Evolutionary conservation across 164 flowering plant species (phyloP).

Genomic region (Nymphaea colorata): DNA sequence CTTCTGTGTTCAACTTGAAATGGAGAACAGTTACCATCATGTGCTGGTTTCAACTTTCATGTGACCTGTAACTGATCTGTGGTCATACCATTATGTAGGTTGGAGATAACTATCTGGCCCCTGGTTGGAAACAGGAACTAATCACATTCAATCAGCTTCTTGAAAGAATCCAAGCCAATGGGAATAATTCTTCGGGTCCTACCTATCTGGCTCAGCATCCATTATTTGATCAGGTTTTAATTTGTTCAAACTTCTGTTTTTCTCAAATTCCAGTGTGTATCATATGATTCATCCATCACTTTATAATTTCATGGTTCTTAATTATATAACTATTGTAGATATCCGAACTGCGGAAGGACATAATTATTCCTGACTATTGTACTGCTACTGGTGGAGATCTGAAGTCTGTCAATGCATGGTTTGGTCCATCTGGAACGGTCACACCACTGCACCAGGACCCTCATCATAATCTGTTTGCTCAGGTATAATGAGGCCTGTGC

Average conservation of each 20-base stretch:
- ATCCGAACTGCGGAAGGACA: constrained; percentile 63
- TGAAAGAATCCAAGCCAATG: constrained; percentile 52
- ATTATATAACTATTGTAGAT: constrained; percentile 66
- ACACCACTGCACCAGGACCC: constrained; percentile 99
- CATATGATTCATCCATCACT: too few relatives aligned
- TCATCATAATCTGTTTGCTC: constrained; percentile 94
- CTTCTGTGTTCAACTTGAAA: too few relatives aligned
- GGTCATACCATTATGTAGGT: too few relatives aligned
- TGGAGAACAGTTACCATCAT: too few relatives aligned
- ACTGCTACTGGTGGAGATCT: constrained; percentile 87
- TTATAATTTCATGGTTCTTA: too few relatives aligned
- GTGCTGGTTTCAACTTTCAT: too few relatives aligned
- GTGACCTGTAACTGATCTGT: too few relatives aligned
- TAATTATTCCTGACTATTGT: constrained; percentile 83
- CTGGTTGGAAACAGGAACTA: constrained; percentile 96
- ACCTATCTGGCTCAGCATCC: constrained; percentile 98
- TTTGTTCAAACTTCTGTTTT: too few relatives aligned
- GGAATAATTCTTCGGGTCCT: constrained; percentile 20
- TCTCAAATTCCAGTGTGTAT: too few relatives aligned
- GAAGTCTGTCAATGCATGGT: constrained; percentile 89
- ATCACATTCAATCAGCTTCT: constrained; percentile 83
- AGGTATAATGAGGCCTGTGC: too few relatives aligned
- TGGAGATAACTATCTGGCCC: constrained; percentile 74
- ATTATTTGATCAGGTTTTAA: constrained; percentile 78
- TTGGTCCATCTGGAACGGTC: constrained; percentile 95